Base-by-base conservation (phyloP, 2,329 filamentous ascomycete genomes). In the Penicillium sp. region DNA sequence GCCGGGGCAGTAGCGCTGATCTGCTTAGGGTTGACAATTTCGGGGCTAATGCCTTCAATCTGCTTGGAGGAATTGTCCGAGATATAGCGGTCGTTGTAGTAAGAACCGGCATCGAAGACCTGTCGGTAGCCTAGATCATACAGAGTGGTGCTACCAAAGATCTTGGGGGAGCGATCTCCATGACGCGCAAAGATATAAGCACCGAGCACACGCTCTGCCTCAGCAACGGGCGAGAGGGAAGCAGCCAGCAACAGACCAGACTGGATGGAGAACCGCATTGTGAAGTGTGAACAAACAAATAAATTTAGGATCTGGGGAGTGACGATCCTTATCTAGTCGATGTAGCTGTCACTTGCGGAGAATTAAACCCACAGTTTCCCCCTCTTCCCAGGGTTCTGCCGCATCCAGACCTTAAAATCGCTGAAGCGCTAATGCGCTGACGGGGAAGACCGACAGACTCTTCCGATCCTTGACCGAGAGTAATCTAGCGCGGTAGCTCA, bases 161-260 rank as follows among this genome's bases (percentile, higher is more conserved):
- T 80, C 77, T 96, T 96, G 59, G 90, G 77, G 0, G 91, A 93
- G 52, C 92, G 86, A 74, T 97, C 92, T 54, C 92, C 92, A 77
- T 97, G 92, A 43, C 92, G 89, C 64, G 91, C 86, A 79, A 95
- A 96, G 74, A 96, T 86, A 74, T 92, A 94, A 43, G 88, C 86
- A 49, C 91, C 92, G 14, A 96, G 81, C 27, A 94, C 80, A 0
- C 86, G 89, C 77, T 95, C 90, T 18, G 73, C 74, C 7, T 69
- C 62, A 14, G 59, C 61, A n/a, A 71, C 39, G 3, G 65, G 57
- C 22, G 64, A 47, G 4, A 72, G 50, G 18, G 55, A 51, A 44
- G 46, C 56, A 43, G 65, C 65, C 57, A 71, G 54, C 27, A 71
- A 43, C 14, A 69, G 55, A 32, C 59, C 52, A 43, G 64, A 64